phyloP scores from a whole-genome alignment of 2,329 filamentous ascomycete genomes.

The Cladophialophora psammophila region DNA sequence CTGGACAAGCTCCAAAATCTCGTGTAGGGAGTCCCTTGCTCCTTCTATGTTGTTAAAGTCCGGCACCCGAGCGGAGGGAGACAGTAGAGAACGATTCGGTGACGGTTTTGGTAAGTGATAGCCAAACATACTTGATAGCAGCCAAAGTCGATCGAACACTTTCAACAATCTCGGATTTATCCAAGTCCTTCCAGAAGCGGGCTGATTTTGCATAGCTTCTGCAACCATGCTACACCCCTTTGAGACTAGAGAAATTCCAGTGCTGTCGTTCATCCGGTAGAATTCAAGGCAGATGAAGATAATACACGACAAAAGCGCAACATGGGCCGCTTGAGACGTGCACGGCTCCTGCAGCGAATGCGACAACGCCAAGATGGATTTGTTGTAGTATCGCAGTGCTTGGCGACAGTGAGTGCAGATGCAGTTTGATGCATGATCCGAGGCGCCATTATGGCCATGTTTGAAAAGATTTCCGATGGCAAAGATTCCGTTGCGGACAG shows the following conservation, averaged over 20 bases:
- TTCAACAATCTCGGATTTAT: constrained; percentile 1
- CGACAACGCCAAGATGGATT: constrained; percentile 12
- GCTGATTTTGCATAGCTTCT: neutral
- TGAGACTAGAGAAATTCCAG: constrained; percentile 9
- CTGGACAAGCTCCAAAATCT: constrained; percentile 6
- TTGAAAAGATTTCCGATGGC: constrained; percentile 17
- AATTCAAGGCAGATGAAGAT: constrained; percentile 15
- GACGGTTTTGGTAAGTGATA: neutral
- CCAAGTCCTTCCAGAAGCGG: neutral
- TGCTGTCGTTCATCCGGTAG: constrained; percentile 12
- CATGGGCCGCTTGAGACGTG: neutral
- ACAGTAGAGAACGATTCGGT: neutral
- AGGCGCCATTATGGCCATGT: constrained; percentile 1
- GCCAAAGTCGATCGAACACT: constrained; percentile 17
- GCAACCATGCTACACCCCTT: constrained; percentile 13
- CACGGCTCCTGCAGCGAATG: constrained; percentile 6
- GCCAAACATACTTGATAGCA: constrained; percentile 17
- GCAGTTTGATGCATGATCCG: constrained; percentile 4
- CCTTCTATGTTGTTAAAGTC: neutral
- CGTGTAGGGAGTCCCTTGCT: constrained; percentile 8
- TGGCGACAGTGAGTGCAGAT: constrained; percentile 15
- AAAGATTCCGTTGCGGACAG: constrained; percentile 15
- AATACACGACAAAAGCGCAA: constrained; percentile 14
- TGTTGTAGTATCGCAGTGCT: constrained; percentile 16
- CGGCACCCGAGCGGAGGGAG: neutral